Conservation (phyloP, 805 yeast genomes). For the Clavispora vitiphila region DNA sequence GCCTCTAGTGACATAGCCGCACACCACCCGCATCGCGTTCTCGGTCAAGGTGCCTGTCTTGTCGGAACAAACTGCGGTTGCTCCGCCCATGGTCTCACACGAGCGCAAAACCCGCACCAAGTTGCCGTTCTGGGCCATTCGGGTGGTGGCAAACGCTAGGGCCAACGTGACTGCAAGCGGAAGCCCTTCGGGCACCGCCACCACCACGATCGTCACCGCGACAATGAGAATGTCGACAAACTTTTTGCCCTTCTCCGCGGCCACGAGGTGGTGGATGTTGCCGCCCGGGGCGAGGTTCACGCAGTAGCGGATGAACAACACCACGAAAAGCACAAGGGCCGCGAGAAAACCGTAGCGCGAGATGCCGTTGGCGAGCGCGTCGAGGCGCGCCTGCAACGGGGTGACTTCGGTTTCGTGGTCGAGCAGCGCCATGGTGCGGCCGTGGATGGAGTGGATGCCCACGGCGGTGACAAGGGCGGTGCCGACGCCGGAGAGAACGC, state of each 20-base stretch:
- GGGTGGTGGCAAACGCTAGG: slow-evolving; percentile 93
- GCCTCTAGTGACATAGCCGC: slow-evolving; percentile 40
- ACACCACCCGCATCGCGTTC: slow-evolving; percentile 86
- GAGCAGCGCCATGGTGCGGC: slow-evolving; percentile 82
- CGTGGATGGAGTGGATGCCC: slow-evolving; percentile 85
- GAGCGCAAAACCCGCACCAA: slow-evolving; percentile 89
- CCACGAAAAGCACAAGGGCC: slow-evolving; percentile 74
- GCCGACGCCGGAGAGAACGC: slow-evolving; percentile 81
- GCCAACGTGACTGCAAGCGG: slow-evolving; percentile 97
- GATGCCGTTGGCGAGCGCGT: slow-evolving; percentile 83
- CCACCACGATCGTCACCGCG: slow-evolving; percentile 89
- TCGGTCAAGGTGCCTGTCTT: slow-evolving; percentile 97
- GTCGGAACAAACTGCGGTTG: slow-evolving; percentile 94
- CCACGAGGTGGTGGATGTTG: slow-evolving; percentile 36
- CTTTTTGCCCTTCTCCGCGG: slow-evolving; percentile 77
- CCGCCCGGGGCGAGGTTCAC: slow-evolving; percentile 55
- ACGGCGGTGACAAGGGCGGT: slow-evolving; percentile 83
- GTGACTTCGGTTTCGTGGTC: slow-evolving; percentile 76
- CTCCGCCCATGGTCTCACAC: slow-evolving; percentile 99
- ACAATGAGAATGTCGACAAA: slow-evolving; percentile 85
- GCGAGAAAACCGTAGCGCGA: slow-evolving; percentile 91
- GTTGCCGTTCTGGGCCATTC: slow-evolving; percentile 96
- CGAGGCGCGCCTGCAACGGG: slow-evolving; percentile 80
- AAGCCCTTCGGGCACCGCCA: slow-evolving; percentile 98
- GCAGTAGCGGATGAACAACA: slow-evolving; percentile 71